Evolutionary conservation across 2,329 filamentous ascomycete species (phyloP).

Genomic region (Diaporthe sp.): DNA sequence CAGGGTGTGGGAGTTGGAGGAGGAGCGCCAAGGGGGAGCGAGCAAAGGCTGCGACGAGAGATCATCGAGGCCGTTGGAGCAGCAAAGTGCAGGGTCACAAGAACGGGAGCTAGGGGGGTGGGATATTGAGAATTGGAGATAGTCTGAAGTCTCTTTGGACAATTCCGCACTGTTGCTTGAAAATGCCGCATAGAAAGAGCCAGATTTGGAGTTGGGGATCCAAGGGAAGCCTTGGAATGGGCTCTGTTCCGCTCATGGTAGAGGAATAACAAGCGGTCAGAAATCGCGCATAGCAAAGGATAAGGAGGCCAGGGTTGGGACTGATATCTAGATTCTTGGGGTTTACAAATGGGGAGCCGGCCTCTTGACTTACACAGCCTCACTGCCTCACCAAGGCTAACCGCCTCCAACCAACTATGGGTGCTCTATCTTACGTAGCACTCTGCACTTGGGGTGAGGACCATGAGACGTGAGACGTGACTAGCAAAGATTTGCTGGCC

Average conservation of each 20-base stretch:
- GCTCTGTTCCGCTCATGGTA: constrained; percentile 9
- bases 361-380: constrained; percentile 13
- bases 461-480: not conserved
- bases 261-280: constrained; percentile 34
- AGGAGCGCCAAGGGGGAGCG: not conserved
- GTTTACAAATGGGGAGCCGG: not conserved
- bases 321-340: constrained; percentile 30
- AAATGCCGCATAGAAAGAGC: constrained; percentile 28
- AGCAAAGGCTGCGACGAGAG: not conserved
- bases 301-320: constrained; percentile 20
- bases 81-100: not conserved
- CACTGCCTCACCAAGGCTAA: constrained; percentile 7
- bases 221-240: not conserved
- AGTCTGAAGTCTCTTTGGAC: not conserved
- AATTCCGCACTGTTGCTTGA: constrained; percentile 16
- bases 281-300: constrained; percentile 33
- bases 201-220: not conserved
- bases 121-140: constrained; percentile 9
- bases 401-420: not conserved
- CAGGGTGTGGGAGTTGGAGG: not conserved
- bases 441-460: not conserved
- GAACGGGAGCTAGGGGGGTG: not conserved
- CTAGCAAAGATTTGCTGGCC: not conserved
- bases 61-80: not conserved
- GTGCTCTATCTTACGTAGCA: not conserved